Conservation (phyloP, 257 asterid species). For the Salvia splendens region DNA sequence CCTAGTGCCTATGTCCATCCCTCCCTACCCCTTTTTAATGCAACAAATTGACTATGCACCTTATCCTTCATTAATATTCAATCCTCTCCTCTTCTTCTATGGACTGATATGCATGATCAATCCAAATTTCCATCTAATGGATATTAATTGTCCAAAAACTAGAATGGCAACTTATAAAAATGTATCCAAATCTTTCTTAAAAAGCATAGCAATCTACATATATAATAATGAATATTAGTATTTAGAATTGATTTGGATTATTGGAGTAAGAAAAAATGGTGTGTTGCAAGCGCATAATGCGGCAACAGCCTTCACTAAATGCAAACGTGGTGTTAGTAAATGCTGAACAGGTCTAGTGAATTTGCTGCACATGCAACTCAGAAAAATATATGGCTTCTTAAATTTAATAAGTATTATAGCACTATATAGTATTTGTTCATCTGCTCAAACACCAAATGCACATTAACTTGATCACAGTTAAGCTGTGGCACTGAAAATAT, state of each 20-base stretch:
- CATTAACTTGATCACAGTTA: conserved; percentile 22
- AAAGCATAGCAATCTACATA: too few species aligned
- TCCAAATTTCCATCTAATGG: neutral
- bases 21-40: conserved; percentile 26
- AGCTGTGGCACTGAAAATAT: conserved; percentile 39
- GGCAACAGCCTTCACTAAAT: conserved; percentile 55
- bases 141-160: too few species aligned
- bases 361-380: conserved; percentile 47
- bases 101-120: neutral
- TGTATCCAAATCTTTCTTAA: too few species aligned
- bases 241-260: neutral
- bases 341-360: conserved; percentile 40
- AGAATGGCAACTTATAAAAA: too few species aligned
- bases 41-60: conserved; percentile 18
- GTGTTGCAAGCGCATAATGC: conserved; percentile 50
- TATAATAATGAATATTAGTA: neutral
- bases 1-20: conserved; percentile 14
- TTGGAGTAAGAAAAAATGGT: conserved; percentile 28
- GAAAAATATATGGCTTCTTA: neutral
- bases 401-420: too few species aligned
- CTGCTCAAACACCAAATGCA: conserved; percentile 16
- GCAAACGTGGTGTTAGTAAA: conserved; percentile 75
- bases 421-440: neutral
- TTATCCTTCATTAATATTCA: neutral
- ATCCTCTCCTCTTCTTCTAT: neutral